Base-by-base conservation (phyloP, 2,329 filamentous ascomycete genomes). In the Pseudogymnoascus sp. region DNA sequence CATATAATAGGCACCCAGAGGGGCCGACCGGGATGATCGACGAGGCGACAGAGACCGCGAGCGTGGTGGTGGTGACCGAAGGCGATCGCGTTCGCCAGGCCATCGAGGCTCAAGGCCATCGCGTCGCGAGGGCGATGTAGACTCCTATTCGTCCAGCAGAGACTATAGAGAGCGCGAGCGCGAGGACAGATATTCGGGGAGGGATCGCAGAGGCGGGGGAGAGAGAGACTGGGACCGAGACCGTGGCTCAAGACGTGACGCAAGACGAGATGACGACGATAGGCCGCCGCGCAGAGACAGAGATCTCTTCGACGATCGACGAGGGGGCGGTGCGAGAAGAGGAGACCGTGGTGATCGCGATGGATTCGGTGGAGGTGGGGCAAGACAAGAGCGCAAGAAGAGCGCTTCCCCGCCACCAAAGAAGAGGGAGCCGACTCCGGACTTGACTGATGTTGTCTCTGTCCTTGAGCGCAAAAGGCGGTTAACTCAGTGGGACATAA, bases 401-500 rank as follows among this genome's bases (percentile, higher is more conserved):
- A 96, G 89, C 70, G 85, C 88, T 15, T 89, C 87, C 48, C 90
- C 92, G 37, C 89, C 90, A 29, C 86, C 87, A 8, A 95, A 95
- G 80, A 94, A 93, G 78, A 88, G 90, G 74, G 94, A 99, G 75
- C 91, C 94, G 6, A 99, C 94, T 0, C 95, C 94, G 36, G 95
- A 99, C 74, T 80, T 99, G 72, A 95, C 92, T 64, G 86, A 95
- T 70, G 79, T 95, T 64, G 80, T 88, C n/a, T 84, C 91, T 3
- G 81, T 99, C 63, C 79, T 92, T 66, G 87, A 93, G 71, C 87
- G 93, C 70, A 94, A 92, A 80, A 88, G 95, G 69, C 88, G 94
- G 64, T 79, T 99, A 80, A 97, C 92, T 36, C 95, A 99, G 76
- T 99, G 94, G 94, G 95, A 99, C 74, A 97, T 99, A 75, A 99